Conservation (phyloP, 2,329 filamentous ascomycete species). For the Myrmaecium sp. region DNA sequence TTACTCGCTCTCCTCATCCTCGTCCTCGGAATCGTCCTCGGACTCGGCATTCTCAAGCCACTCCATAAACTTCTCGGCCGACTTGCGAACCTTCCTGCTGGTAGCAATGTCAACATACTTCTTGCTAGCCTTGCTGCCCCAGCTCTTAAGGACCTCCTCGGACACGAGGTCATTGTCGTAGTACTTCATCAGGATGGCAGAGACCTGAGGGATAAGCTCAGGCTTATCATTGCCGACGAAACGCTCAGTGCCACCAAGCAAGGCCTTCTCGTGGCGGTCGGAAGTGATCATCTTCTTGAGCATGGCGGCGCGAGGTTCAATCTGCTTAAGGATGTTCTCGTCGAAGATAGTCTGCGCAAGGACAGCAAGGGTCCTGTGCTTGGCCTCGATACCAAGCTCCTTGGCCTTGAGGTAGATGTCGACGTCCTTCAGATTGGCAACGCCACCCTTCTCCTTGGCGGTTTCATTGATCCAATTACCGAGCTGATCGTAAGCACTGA, state of each 20-base stretch:
- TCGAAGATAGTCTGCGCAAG: conserved; percentile 89
- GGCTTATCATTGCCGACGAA: conserved; percentile 73
- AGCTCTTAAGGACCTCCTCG: conserved; percentile 77
- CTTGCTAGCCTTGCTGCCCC: conserved; percentile 93
- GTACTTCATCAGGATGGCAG: conserved; percentile 74
- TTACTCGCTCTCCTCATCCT: conserved; percentile 19
- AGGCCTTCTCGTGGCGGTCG: conserved; percentile 87
- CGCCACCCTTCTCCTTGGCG: conserved; percentile 48
- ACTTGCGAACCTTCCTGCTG: conserved; percentile 91
- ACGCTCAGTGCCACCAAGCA: conserved; percentile 88
- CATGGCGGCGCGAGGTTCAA: conserved; percentile 66
- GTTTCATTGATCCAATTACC: conserved; percentile 83
- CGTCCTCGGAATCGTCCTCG: conserved; percentile 49
- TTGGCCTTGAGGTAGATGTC: conserved; percentile 94
- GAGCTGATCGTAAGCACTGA: conserved; percentile 72
- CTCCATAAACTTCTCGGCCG: conserved; percentile 80
- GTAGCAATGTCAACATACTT: conserved; percentile 84
- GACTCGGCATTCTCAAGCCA: conserved; percentile 82
- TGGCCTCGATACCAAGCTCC: conserved; percentile 83
- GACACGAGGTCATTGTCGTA: conserved; percentile 81
- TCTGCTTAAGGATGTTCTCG: conserved; percentile 75
- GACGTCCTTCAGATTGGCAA: conserved; percentile 70
- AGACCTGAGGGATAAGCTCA: conserved; percentile 59
- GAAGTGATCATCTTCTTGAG: conserved; percentile 85
- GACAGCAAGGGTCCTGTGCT: conserved; percentile 85